These are phyloP conservation scores for Geotrichum reessii DNA, from an alignment of 1,139 yeast genomes.

Conservation along the genomic window DNA sequence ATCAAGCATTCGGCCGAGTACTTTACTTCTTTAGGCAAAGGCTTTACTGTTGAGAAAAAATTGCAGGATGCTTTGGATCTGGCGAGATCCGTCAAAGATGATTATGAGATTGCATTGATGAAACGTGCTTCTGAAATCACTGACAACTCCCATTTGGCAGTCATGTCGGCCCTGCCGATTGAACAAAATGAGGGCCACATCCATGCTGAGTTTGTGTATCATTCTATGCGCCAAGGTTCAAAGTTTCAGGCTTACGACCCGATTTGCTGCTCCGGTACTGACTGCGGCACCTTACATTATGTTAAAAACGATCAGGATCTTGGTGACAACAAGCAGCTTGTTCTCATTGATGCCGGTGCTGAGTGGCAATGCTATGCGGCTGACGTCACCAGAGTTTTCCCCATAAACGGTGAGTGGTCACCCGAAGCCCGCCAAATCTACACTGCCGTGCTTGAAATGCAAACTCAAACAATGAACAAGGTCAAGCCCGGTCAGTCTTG, in stretches of 20 bases:
- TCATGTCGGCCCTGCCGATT: conserved; percentile 87
- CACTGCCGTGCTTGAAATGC: conserved; percentile 80
- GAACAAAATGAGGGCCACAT: conserved; percentile 85
- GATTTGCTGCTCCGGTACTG: conserved; percentile 89
- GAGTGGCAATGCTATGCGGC: conserved; percentile 92
- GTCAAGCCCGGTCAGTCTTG: conserved; percentile 79
- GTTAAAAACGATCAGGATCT: conserved; percentile 70
- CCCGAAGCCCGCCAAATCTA: conserved; percentile 80
- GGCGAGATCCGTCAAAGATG: conserved; percentile 77
- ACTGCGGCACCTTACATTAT: conserved; percentile 87
- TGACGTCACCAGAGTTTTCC: conserved; percentile 94
- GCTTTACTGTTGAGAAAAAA: conserved; percentile 39
- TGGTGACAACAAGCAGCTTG: conserved; percentile 49
- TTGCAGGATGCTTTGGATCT: conserved; percentile 67
- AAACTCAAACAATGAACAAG: conserved; percentile 55
- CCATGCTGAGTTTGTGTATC: conserved; percentile 92
- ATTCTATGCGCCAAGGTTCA: conserved; percentile 89
- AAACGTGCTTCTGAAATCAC: conserved; percentile 76
- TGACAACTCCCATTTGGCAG: conserved; percentile 83
- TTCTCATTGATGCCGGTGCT: conserved; percentile 93
- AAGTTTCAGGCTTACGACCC: conserved; percentile 88
- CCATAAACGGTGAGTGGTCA: conserved; percentile 84
- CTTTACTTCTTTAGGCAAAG: background rate
- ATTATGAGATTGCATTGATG: conserved; percentile 69
- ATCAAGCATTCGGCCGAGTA: conserved; percentile 8